Evolutionary conservation across 495 filamentous ascomycete genomes (phyloP), one percentile per base, ranked within the genome.

Genomic region (Penicillium lagena): DNA sequence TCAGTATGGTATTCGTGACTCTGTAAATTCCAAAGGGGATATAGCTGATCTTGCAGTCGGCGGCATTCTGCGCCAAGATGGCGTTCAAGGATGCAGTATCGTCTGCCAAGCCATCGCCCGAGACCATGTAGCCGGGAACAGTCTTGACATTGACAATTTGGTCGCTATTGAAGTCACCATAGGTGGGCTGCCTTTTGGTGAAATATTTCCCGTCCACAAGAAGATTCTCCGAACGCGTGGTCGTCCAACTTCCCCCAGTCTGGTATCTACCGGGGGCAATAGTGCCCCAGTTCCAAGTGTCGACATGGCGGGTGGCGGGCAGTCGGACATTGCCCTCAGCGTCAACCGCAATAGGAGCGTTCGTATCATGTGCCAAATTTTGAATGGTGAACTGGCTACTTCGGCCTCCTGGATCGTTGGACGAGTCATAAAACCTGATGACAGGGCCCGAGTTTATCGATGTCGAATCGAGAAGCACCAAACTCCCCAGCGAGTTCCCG

Each of bases 21-120:
- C 72, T 55, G 51, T 87, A 87, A 0, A 72, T 72, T 9, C 83
- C 81, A 15, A 66, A 63, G 3, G 81, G 80, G 50, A 87, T 79
- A 54, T 73, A 86, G 1, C 76, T 67, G 15, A 84, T 60, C 44
- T 75, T 79, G 58, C 70, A 62, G 33, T 58, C 50, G 37, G 68
- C 55, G 29, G 72, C 64, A 38, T 78, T 63, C 46, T 73, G 42
- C 36, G 72, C 47, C 37, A 80, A 31, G 54, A 80, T 70, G 6
- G 63, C 51, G 47, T 83, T 79, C 35, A 86, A 66, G 7, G 65
- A 63, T 0, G 46, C 55, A 0, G 75, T 72, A 37, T 75, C 70
- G 39, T 73, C 71, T 1, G 64, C 67, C 1, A 49, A 41, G 8
- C 71, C 70, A 40, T 75, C 68, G 14, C 71, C 71, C 37, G 62